Evolutionary conservation across 78 protist species (phyloP).

Genomic region (Polysphondylium violaceum): DNA sequence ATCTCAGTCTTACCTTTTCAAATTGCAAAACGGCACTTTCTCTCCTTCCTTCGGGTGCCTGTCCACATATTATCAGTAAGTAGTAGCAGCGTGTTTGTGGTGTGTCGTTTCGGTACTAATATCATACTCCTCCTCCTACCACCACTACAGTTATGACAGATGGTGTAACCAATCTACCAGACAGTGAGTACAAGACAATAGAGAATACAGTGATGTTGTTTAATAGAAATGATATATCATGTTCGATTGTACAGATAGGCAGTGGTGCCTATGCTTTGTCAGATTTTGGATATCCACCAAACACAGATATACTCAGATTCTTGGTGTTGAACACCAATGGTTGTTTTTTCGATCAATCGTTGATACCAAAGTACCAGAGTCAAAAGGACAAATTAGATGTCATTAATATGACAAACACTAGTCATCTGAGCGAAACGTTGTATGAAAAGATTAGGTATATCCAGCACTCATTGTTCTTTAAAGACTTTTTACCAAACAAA

Average conservation of each 20-base stretch:
- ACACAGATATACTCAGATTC: conserved; percentile 37
- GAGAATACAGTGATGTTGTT: not conserved
- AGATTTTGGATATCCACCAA: conserved; percentile 72
- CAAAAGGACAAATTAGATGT: not conserved
- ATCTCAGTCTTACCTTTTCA: not conserved
- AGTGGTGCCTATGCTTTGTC: conserved; percentile 45
- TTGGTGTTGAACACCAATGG: conserved; percentile 39
- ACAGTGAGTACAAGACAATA: not conserved
- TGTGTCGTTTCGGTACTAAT: not conserved
- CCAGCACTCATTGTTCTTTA: conserved; percentile 20
- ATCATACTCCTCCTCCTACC: not conserved
- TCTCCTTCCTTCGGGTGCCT: conserved; percentile 35
- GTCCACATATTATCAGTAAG: conserved; percentile 48
- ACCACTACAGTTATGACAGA: conserved; percentile 50
- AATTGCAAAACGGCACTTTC: conserved; percentile 34
- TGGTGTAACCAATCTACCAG: conserved; percentile 48
- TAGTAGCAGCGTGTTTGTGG: not conserved
- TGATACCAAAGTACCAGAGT: conserved; percentile 9
- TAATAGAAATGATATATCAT: conserved; percentile 43
- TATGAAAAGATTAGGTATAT: conserved; percentile 10
- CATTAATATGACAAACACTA: not conserved
- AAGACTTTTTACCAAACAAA: conserved; percentile 73
- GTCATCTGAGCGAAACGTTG: not conserved
- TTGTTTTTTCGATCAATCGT: conserved; percentile 33
- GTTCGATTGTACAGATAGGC: conserved; percentile 55